Percentiles rank a stretch among this genome's conserved stretches.
These are phyloP conservation scores for Fusarium hainanense DNA, from an alignment of 2,329 filamentous ascomycete genomes.

Conservation along the genomic window DNA sequence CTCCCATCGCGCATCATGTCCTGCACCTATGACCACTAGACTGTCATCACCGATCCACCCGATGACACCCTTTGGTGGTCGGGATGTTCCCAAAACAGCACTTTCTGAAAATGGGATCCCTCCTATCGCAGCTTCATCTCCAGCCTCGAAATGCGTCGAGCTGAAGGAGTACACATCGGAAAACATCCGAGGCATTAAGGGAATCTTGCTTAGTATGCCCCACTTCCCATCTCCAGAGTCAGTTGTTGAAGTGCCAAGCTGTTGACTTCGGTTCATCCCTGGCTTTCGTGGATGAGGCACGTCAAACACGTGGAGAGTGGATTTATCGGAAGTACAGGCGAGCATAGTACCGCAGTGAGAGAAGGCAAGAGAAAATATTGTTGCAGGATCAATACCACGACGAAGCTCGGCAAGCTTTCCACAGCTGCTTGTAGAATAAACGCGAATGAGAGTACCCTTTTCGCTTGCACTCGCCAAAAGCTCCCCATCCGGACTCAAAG, in stretches of 20 bases:
- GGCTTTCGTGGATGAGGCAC: constrained; percentile 69
- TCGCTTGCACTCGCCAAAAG: constrained; percentile 91
- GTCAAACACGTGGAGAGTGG: constrained; percentile 94
- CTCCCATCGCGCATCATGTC: constrained; percentile 86
- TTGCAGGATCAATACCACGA: constrained; percentile 87
- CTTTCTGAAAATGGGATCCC: constrained; percentile 57
- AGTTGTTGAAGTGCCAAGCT: constrained; percentile 41
- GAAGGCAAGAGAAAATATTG: constrained; percentile 88
- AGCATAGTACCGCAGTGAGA: constrained; percentile 83
- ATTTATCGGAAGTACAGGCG: constrained; percentile 96
- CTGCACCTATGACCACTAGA: constrained; percentile 81
- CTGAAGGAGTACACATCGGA: constrained; percentile 90
- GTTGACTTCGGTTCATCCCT: constrained; percentile 48
- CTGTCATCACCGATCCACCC: constrained; percentile 84
- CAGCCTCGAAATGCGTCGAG: constrained; percentile 83
- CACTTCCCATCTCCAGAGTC: constrained; percentile 75
- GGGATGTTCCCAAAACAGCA: constrained; percentile 61
- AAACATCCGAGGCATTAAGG: constrained; percentile 86
- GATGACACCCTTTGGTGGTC: constrained; percentile 83
- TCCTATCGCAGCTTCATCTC: constrained; percentile 72
- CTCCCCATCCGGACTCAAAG: constrained; percentile 82
- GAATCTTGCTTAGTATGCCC: constrained; percentile 85
- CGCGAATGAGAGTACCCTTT: constrained; percentile 86
- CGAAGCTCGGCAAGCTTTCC: constrained; percentile 86
- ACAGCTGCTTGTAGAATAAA: constrained; percentile 84